phyloP scores from a whole-genome alignment of 305 asterid species.

The Fraxinus angustifolia region DNA sequence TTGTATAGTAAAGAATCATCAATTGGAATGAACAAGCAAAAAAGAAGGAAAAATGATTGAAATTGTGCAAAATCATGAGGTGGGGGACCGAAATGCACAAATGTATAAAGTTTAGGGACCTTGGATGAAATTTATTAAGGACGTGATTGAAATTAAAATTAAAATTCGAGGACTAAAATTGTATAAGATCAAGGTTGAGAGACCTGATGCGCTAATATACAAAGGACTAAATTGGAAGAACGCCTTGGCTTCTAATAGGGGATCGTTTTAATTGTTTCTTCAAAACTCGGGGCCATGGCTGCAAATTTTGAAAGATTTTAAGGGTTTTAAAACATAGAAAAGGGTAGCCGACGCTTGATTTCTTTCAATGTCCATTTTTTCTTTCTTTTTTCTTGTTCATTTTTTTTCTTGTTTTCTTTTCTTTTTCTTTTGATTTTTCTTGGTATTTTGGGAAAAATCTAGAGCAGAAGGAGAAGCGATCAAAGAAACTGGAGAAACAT shows the following conservation, averaged over 20 bases:
- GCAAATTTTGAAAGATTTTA: neutral
- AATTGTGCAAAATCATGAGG: neutral
- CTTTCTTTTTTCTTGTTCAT: too few species aligned
- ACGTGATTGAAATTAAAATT: neutral
- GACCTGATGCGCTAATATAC: neutral
- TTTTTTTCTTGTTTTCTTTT: neutral
- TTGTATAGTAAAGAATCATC: neutral
- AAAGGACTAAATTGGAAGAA: neutral
- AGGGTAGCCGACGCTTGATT: neutral
- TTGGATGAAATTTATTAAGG: neutral
- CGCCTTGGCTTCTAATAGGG: neutral
- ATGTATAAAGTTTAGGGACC: neutral
- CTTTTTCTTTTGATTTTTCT: too few species aligned
- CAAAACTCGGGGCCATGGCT: neutral
- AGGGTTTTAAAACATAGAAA: neutral
- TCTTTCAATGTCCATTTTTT: neutral
- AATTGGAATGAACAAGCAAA: neutral
- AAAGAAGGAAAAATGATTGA: neutral
- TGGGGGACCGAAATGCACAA: neutral
- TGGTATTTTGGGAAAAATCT: neutral
- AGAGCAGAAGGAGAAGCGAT: neutral
- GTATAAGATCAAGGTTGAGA: neutral
- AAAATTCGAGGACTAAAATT: neutral
- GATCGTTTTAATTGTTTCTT: neutral
- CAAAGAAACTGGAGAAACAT: neutral